phyloP scores from a whole-genome alignment of 208 protist genomes.

The Porcisia deanei region DNA sequence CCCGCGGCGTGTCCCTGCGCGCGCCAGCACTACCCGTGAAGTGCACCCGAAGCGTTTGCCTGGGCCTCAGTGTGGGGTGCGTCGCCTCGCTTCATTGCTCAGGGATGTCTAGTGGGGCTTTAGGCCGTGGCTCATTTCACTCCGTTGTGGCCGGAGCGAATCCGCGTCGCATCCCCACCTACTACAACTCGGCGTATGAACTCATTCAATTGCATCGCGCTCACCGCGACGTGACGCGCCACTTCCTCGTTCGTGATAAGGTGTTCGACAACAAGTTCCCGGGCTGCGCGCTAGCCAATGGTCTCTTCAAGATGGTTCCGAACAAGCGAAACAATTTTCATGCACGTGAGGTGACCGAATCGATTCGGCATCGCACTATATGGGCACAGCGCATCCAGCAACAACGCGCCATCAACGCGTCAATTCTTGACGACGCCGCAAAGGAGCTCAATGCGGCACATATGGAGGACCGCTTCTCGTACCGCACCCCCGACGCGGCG shows the following conservation, averaged over 20 bases:
- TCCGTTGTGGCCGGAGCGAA: slow-evolving; percentile 76
- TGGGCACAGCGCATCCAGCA: slow-evolving; percentile 82
- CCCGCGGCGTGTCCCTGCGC: neutral
- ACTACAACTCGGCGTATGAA: slow-evolving; percentile 75
- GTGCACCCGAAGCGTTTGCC: neutral
- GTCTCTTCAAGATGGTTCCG: slow-evolving; percentile 88
- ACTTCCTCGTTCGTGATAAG: slow-evolving; percentile 84
- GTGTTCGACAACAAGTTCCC: slow-evolving; percentile 93
- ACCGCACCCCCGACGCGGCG: slow-evolving; percentile 66
- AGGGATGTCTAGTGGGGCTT: slow-evolving; percentile 71
- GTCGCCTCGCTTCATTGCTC: slow-evolving; percentile 9
- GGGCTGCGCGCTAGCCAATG: slow-evolving; percentile 70
- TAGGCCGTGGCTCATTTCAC: slow-evolving; percentile 83
- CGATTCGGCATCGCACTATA: slow-evolving; percentile 80
- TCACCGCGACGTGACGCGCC: slow-evolving; percentile 66
- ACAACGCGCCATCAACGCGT: slow-evolving; percentile 79
- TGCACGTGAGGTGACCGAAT: slow-evolving; percentile 73
- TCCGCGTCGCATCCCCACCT: slow-evolving; percentile 54
- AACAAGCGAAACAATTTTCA: slow-evolving; percentile 78
- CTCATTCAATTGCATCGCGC: slow-evolving; percentile 80
- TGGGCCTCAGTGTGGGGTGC: neutral
- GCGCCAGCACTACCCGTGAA: neutral
- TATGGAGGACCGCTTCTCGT: slow-evolving; percentile 56
- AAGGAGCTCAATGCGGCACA: slow-evolving; percentile 32
- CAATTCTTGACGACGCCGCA: slow-evolving; percentile 43